Base-by-base conservation (phyloP, 495 filamentous ascomycete genomes). In the Aspergillus funiculosus region DNA sequence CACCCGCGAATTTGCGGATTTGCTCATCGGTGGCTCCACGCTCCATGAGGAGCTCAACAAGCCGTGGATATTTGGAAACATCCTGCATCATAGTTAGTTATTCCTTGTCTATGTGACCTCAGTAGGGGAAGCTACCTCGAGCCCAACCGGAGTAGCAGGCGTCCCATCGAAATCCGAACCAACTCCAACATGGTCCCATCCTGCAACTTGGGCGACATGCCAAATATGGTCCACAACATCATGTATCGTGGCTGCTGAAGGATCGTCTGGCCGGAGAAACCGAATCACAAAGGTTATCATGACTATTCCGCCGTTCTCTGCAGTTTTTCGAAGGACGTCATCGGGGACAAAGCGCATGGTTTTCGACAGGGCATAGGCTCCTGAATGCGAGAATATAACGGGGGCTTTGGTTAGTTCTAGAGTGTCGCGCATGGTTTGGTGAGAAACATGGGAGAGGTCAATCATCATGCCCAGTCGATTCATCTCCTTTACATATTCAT, bases 381-480 rank as follows among this genome's bases (percentile, higher is more conserved):
- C 81, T 41, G 78, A 84, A 56, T 89, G 86, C 46, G 74, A 80
- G 65, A 83, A 89, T 21, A 90, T 86, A 3, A 86, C 74, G 3
- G 86, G 85, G 5, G 86, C 83, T 56, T 64, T 67, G 57, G 70
- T 77, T 4, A 76, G 71, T 14, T 62, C 59, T 0, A 90, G 72
- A 8, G 84, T 78, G 46, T 86, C 80, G 32, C 74, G 65, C 85
- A 85, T 85, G 0, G 82, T 87, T 15, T 82, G 78, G n/a, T 73
- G 69, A 34, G 76, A 77, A 2, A 77, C 75, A 55, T 90, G 86
- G 11, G 81, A 72, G 1, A 89, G 65, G 51, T 90, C 86, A 27
- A 90, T 81, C 11, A 89, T 73, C 83, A 89, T 84, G 17, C 86
- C 86, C 22, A 89, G 61, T 2, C 86, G 72, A 56, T 89, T 90